These are phyloP conservation scores for Sideroxylon spinosum DNA, from an alignment of 179 eudicot species.

Conservation along the genomic window DNA sequence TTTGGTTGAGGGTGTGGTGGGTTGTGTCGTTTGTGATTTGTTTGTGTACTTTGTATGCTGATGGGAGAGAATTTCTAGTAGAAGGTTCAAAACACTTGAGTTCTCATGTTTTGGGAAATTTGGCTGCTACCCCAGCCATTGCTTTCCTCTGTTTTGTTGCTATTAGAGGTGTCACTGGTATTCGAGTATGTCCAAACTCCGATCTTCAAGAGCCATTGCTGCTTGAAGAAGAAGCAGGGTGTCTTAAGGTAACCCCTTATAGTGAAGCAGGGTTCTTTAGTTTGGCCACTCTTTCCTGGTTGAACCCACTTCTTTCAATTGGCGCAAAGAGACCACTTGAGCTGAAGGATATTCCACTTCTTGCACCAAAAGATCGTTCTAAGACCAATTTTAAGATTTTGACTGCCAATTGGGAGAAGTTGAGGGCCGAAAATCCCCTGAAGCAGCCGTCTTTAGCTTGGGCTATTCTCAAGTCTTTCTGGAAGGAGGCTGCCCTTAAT, in stretches of 20 bases:
- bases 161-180: conserved; percentile 63
- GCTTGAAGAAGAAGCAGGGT: conserved; percentile 74
- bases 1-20: conserved; percentile 82
- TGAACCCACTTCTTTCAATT: conserved; percentile 67
- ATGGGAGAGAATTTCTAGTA: conserved; percentile 43
- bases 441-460: conserved; percentile 68
- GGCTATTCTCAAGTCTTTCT: conserved; percentile 76
- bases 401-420: conserved; percentile 71
- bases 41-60: conserved; percentile 53
- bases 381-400: conserved; percentile 65
- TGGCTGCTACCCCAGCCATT: conserved; percentile 54
- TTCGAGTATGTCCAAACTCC: conserved; percentile 44
- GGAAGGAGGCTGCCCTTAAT: conserved; percentile 83
- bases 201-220: conserved; percentile 85
- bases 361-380: conserved; percentile 76
- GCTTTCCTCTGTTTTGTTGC: conserved; percentile 73
- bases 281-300: conserved; percentile 80
- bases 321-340: conserved; percentile 91
- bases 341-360: conserved; percentile 81
- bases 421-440: conserved; percentile 50
- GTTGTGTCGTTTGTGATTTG: conserved; percentile 57
- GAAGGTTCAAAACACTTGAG: conserved; percentile 51
- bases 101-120: conserved; percentile 65
- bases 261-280: conserved; percentile 79
- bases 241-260: conserved; percentile 73